Evolutionary conservation across 352 stramenopile genomes (phyloP).

Genomic region (Thraustochytrium striatum): DNA sequence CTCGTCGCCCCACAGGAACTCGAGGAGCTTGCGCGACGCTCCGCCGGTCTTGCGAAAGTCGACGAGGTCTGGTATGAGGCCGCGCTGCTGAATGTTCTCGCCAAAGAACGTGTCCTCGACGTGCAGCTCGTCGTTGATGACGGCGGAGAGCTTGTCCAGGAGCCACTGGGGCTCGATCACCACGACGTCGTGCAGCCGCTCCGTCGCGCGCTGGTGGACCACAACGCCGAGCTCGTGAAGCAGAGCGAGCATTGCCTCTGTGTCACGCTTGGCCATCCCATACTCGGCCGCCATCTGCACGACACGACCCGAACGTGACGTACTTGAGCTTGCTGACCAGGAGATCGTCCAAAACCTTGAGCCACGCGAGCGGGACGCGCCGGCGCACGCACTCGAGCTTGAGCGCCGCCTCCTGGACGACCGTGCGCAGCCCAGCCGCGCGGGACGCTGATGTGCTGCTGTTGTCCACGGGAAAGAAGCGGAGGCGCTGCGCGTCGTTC

Average conservation of each 20-base stretch:
- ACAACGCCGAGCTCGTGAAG: conserved; percentile 43
- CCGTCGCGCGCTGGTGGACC: no score
- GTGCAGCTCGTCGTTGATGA: conserved; percentile 36
- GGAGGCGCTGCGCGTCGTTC: not conserved
- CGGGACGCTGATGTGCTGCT: not conserved
- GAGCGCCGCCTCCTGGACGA: not conserved
- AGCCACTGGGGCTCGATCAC: conserved; percentile 39
- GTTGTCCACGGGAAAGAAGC: conserved; percentile 12
- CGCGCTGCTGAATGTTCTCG: not conserved
- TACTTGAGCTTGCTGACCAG: no score
- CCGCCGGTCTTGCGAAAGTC: conserved; percentile 20
- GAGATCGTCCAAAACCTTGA: not conserved
- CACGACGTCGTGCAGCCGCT: not conserved
- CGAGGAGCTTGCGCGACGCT: not conserved
- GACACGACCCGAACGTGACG: no score
- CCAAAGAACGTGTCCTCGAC: not conserved
- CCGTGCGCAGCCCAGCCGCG: not conserved
- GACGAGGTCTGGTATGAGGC: conserved; percentile 15
- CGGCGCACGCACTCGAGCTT: not conserved
- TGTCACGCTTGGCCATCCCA: not conserved
- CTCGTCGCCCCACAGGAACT: conserved; percentile 34
- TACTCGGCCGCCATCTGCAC: not conserved
- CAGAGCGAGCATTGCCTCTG: conserved; percentile 10
- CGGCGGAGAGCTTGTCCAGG: conserved; percentile 15
- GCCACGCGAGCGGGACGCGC: conserved; percentile 7